Evolutionary conservation across 2,329 filamentous ascomycete species (phyloP).

Genomic region (Aspergillus brunneoviolaceus): DNA sequence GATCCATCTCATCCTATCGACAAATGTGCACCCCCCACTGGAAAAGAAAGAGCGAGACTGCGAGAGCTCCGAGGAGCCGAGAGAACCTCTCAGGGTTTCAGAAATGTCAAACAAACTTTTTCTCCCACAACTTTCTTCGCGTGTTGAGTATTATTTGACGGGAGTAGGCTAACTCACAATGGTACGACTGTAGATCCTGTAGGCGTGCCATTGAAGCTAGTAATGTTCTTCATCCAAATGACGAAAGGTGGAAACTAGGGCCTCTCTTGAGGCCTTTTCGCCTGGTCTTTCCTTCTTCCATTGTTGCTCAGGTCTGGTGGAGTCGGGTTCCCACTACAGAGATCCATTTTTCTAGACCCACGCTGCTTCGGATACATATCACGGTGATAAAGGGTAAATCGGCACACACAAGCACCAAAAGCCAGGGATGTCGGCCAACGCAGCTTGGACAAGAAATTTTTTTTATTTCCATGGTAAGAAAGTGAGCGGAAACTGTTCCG

Average conservation of each 20-base stretch:
- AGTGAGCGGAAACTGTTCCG: neutral
- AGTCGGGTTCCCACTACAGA: neutral
- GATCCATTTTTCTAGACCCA: neutral
- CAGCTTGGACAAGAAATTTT: neutral
- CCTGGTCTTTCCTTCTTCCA: neutral
- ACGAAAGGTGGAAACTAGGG: too few relatives aligned
- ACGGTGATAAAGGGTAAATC: slow-evolving; percentile 16
- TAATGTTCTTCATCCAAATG: too few relatives aligned
- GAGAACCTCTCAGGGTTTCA: neutral
- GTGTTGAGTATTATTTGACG: too few relatives aligned
- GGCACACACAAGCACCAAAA: slow-evolving; percentile 10
- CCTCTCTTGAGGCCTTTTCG: neutral
- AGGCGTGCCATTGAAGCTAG: neutral
- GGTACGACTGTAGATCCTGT: neutral
- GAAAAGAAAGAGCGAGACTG: neutral
- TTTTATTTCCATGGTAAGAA: neutral
- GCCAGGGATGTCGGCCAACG: slow-evolving; percentile 7
- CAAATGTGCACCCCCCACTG: neutral
- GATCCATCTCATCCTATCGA: neutral
- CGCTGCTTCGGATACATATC: slow-evolving; percentile 12
- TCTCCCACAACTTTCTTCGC: too few relatives aligned
- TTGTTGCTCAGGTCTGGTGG: neutral
- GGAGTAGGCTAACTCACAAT: too few relatives aligned
- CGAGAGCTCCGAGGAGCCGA: neutral
- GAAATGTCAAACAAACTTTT: too few relatives aligned